Conservation (phyloP, 805 yeast genomes). For the Candida railenensis region DNA sequence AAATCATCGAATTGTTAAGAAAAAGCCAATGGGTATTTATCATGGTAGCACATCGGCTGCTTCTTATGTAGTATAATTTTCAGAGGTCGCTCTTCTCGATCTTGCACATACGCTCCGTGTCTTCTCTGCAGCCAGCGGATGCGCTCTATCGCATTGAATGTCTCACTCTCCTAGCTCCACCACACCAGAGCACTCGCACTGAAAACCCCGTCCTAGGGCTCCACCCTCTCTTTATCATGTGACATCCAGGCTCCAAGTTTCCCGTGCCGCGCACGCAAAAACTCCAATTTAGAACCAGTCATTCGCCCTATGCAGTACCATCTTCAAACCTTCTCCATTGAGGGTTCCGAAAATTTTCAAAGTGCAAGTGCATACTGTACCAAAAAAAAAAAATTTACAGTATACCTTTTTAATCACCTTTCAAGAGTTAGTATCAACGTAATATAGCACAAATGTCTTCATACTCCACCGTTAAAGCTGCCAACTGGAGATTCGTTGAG, state of each 20-base stretch:
- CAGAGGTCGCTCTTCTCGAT: not conserved
- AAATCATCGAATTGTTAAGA: too few species aligned
- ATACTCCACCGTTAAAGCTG: constrained; percentile 77
- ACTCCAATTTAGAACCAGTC: not conserved
- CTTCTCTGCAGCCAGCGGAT: too few species aligned
- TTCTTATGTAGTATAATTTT: not conserved
- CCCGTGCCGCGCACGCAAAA: constrained; percentile 3
- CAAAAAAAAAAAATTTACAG: not conserved
- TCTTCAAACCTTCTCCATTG: not conserved
- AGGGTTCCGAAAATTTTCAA: constrained; percentile 5
- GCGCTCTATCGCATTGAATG: not conserved
- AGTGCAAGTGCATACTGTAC: not conserved
- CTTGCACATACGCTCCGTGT: too few species aligned
- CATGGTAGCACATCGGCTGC: too few species aligned
- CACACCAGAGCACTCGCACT: too few species aligned
- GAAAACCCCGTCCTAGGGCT: constrained; percentile 2
- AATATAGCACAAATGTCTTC: constrained; percentile 24
- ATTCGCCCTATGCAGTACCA: not conserved
- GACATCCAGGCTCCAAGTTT: too few species aligned
- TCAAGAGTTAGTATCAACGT: constrained; percentile 1
- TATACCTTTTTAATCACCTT: not conserved
- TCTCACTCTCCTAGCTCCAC: not conserved
- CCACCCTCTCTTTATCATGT: not conserved
- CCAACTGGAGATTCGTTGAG: constrained; percentile 99
- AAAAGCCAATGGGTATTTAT: too few species aligned